These are phyloP conservation scores for Cryphonectria carpinicola DNA, from an alignment of 2,329 filamentous ascomycete genomes.

Conservation along the genomic window DNA sequence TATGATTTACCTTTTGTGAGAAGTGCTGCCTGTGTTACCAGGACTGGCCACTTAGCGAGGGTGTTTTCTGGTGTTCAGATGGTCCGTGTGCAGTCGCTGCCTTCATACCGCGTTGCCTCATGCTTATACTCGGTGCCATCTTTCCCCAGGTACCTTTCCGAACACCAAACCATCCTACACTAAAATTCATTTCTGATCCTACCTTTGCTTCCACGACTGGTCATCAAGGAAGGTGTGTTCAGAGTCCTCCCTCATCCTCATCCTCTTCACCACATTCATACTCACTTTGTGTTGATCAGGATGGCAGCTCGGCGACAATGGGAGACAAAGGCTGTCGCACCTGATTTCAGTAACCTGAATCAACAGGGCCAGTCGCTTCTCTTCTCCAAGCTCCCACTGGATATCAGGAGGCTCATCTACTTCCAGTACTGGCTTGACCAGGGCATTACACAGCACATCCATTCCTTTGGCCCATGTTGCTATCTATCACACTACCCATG, in stretches of 20 bases:
- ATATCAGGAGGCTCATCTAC: constrained; percentile 26
- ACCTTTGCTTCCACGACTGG: background rate
- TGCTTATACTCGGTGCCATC: background rate
- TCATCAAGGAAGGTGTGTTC: background rate
- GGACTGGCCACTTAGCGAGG: background rate
- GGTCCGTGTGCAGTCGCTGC: background rate
- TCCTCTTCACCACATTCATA: background rate
- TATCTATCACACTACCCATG: constrained; percentile 18
- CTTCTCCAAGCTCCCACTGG: constrained; percentile 27
- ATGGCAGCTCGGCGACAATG: background rate
- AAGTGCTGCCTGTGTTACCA: background rate
- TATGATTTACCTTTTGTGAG: background rate
- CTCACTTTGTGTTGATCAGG: background rate
- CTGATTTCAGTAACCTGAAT: background rate
- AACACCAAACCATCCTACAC: background rate
- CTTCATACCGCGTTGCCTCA: background rate
- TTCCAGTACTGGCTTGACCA: constrained; percentile 23
- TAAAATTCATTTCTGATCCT: background rate
- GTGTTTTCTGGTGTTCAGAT: background rate
- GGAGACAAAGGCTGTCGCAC: background rate
- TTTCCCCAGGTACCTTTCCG: background rate
- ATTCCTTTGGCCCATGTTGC: background rate
- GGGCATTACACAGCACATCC: constrained; percentile 22
- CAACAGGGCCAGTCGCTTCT: constrained; percentile 25
- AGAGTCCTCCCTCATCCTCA: background rate